Evolutionary conservation across 2,329 filamentous ascomycete species (phyloP), one percentile per base, ranked within the genome.

Genomic region (Bipolaris victoriae): DNA sequence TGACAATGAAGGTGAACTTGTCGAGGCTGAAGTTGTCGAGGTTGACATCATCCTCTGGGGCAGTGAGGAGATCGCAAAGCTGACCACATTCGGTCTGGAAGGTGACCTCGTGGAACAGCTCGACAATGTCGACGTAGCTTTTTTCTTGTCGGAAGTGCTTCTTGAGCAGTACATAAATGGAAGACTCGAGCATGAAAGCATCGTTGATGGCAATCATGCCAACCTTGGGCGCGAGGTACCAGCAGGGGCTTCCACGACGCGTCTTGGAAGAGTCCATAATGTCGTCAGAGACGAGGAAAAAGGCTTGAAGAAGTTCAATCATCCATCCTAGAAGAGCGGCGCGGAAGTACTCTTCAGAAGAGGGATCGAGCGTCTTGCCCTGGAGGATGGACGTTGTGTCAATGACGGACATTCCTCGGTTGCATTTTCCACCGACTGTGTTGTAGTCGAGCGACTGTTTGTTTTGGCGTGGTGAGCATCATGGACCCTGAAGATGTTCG

Each of bases 151-250:
- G 90, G 86, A 98, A 99, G 81, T 92, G 90, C 81, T 96, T 95
- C 83, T 94, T 95, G 62, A 99, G 87, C 44, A 98, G 87, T 24
- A 90, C 80, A 83, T 96, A 99, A 81, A 99, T 98, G 72, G 86
- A 82, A 13, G 89, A 82, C 82, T 98, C 95, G 70, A 99, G 90
- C 87, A 98, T 88, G 83, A 98, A 97, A 63, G 94, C 88, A 76
- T 99, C 95, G 84, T 99, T 99, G 85, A 99, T 97, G 75, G 95
- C 94, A 65, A 97, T 86, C 88, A 96, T 93, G 77, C 94, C 94
- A 40, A 99, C 93, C 47, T 89, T 88, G 31, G 91, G 87, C 66
- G 92, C 89, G 60, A 90, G 89, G 82, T 98, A 99, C 95, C 95
- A 99, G 83, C 95, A 99, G 40, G 95, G 93, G 80, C 90, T 87